A percentile compares a stretch with the other conserved stretches of the same genome.
Evolutionary conservation across 345 rosid genomes (phyloP).

Genomic region (Gossypium ekmanianum): DNA sequence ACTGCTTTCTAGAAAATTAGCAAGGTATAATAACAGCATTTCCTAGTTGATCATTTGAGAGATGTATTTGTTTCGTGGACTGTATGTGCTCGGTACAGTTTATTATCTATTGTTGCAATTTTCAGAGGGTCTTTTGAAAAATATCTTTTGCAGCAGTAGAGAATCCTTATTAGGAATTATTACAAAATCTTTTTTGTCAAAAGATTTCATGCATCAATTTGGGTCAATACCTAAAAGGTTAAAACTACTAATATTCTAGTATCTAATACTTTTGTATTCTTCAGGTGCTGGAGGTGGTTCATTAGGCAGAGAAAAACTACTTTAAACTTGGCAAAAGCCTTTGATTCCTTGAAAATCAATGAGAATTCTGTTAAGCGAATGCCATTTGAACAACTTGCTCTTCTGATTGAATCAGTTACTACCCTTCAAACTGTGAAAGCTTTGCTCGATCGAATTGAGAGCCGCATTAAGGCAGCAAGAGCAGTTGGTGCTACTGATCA

Average conservation of each 20-base stretch:
- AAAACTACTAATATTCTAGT: background rate
- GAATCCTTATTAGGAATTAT: background rate
- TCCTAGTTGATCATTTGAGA: background rate
- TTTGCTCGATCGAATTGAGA: slow-evolving; percentile 74
- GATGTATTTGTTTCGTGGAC: background rate
- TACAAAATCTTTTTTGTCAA: background rate
- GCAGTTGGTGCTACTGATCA: slow-evolving; percentile 30
- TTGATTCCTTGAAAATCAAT: slow-evolving; percentile 58
- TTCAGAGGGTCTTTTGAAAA: background rate
- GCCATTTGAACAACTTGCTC: slow-evolving; percentile 87
- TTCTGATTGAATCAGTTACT: slow-evolving; percentile 54
- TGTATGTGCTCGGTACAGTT: slow-evolving; percentile 8
- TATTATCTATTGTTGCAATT: background rate
- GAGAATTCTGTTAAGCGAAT: slow-evolving; percentile 43
- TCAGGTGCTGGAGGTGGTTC: slow-evolving; percentile 89
- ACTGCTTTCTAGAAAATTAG: slow-evolving; percentile 67
- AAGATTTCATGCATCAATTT: background rate
- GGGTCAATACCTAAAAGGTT: background rate
- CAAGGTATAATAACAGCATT: slow-evolving; percentile 42
- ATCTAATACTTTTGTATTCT: slow-evolving; percentile 12
- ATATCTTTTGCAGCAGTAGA: background rate
- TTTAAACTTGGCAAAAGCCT: slow-evolving; percentile 59
- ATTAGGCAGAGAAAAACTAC: slow-evolving; percentile 61
- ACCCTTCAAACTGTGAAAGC: slow-evolving; percentile 58
- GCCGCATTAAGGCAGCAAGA: slow-evolving; percentile 59